Evolutionary conservation across 2,329 filamentous ascomycete species (phyloP), one percentile per base, ranked within the genome.

Genomic region (Beauveria varroae): DNA sequence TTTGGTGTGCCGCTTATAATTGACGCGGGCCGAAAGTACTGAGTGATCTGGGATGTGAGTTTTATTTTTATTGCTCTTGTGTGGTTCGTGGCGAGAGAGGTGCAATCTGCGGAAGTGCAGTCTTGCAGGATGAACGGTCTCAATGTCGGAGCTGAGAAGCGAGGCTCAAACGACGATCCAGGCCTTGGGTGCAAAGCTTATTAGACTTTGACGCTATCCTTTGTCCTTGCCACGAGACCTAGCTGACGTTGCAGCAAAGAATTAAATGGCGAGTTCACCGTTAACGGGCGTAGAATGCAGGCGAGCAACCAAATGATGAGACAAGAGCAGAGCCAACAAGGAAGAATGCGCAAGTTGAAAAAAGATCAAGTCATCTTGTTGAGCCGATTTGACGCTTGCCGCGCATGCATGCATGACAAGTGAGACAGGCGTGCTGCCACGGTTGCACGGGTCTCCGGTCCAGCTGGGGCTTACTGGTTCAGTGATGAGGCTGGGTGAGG

Each of bases 401-500:
- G 54, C 54, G 54, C 43, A 47, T 40, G 41, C 41, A 56, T 37
- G 28, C 49, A 28, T 34, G n/a, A 12, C 30, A 34, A 34, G 30
- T 34, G n/a, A 57, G 28, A 46, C 28, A 47, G n/a, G 18, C 10
- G 24, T 8, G 12, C 24, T 54, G n/a, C n/a, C 54, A 28, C 26
- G 20, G 14, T 46, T 40, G 41, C 43, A 16, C 22, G 28, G n/a
- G 12, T n/a, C 14, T 30, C 30, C 26, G 14, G 20, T 28, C 54
- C 54, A 57, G 54, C 54, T 57, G 43, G 54, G 54, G 54, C 54
- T 46, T 57, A n/a, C 37, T 20, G 41, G 34, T 37, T 37, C 18
- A n/a, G 41, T 57, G 34, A 16, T 50, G 55, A 57, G 55, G 55
- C 44, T 50, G 55, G 34, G 30, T 30, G 55, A 57, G 55, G 55